Base-by-base conservation (phyloP, 1,139 yeast genomes). In the Sugiyamaella japonica region DNA sequence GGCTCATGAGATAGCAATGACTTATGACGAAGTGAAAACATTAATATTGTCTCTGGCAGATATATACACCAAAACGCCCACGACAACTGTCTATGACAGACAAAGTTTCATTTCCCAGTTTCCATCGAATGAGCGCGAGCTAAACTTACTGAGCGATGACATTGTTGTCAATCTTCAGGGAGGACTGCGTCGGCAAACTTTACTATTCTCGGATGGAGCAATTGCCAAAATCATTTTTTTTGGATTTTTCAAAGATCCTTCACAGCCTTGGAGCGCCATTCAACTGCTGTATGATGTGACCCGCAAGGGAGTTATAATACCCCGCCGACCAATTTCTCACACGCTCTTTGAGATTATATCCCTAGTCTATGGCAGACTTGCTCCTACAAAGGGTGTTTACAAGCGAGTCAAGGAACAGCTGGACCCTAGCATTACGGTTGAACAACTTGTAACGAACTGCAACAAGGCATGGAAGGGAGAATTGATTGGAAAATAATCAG, bases 401-500 rank as follows among this genome's bases (percentile, higher is more conserved):
- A 53, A 48, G 23, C 45, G 56, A 8, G 41, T 53, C 29, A 23
- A 45, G 12, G 46, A 53, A 15, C 56, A 53, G 29, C 23, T 41
- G 8, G 45, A 48, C 43, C 56, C 56, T n/a, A 15, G 29, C 7
- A 12, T 42, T 7, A 23, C 34, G 2, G 43, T 48, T 5, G 52
- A 53, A 16, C 17, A 15, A 13, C 10, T 53, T 17, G 39, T 53
- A 2, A 47, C 31, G 31, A 48, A 48, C 37, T 53, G 56, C 44
- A 53, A 53, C 34, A 13, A 25, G 17, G 56, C 56, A 5, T 53
- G 56, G 56, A 48, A 48, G 7, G 53, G 50, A 15, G 45, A 39
- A 17, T 15, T 31, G 10, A 40, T 40, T 25, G 44, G 13, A 8
- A n/a, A 28, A 16, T 40, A 38, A 29, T 12, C 7, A 12, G 34